phyloP scores from a whole-genome alignment of 2,329 filamentous ascomycete species.

The Aspergillus aculeatinus region DNA sequence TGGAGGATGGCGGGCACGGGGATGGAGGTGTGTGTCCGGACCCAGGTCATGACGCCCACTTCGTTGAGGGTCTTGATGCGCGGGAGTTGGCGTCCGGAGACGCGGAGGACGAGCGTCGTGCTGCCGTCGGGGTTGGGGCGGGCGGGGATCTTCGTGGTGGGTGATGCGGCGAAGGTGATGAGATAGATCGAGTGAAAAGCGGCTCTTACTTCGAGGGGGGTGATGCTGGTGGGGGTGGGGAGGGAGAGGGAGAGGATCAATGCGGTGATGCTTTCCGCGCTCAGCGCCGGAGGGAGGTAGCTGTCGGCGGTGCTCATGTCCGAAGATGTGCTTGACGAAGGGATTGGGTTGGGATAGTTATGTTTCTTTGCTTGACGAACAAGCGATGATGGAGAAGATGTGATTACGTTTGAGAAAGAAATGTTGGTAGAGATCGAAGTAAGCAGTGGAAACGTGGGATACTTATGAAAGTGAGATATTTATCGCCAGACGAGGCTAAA shows the following conservation, averaged over 20 bases:
- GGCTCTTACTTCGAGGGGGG: neutral
- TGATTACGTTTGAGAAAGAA: too few relatives aligned
- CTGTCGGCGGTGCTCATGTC: neutral
- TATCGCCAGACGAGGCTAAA: too few relatives aligned
- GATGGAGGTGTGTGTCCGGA: conserved; percentile 33
- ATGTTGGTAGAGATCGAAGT: too few relatives aligned
- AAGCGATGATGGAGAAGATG: too few relatives aligned
- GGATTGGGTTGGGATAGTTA: too few relatives aligned
- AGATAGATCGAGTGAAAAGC: conserved; percentile 8
- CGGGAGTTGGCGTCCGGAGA: conserved; percentile 38
- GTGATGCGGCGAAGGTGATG: neutral
- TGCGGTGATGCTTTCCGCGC: neutral
- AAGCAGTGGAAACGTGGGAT: too few relatives aligned
- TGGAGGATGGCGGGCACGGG: conserved; percentile 35
- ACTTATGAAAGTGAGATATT: too few relatives aligned
- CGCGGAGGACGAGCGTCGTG: conserved; percentile 29
- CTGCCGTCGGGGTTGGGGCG: neutral
- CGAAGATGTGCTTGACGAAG: too few relatives aligned
- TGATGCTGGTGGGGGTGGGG: neutral
- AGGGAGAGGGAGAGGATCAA: neutral
- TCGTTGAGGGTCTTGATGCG: conserved; percentile 41
- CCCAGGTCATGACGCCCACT: conserved; percentile 37
- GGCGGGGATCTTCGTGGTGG: neutral
- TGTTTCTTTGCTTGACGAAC: too few relatives aligned
- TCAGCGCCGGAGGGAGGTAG: neutral